Evolutionary conservation across 306 rosid genomes (phyloP).

Genomic region (Herpetospermum pedunculosum): DNA sequence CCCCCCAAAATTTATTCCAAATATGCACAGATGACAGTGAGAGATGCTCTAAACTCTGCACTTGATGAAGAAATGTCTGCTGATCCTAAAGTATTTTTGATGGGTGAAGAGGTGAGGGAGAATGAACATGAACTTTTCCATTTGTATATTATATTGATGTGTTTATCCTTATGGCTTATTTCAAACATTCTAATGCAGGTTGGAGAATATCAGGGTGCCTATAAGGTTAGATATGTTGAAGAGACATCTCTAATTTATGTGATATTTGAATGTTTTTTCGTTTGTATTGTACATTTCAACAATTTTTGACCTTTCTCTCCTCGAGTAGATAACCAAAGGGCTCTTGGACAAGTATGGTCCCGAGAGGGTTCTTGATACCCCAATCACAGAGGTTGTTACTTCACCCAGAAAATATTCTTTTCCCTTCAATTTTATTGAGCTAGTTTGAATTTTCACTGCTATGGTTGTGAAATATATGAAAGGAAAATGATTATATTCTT

Average conservation of each 20-base stretch:
- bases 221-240: constrained; percentile 50
- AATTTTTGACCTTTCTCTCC: not conserved
- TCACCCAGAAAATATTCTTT: not conserved
- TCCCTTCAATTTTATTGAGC: not conserved
- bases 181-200: constrained; percentile 42
- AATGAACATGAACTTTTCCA: not conserved
- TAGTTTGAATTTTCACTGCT: not conserved
- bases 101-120: constrained; percentile 88
- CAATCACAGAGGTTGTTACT: constrained; percentile 82
- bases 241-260: constrained; percentile 3
- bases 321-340: constrained; percentile 68
- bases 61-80: constrained; percentile 99
- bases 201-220: constrained; percentile 99
- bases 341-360: constrained; percentile 96
- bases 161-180: constrained; percentile 12
- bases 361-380: constrained; percentile 95
- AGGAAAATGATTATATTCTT: not conserved
- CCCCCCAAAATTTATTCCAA: not conserved
- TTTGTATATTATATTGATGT: not conserved
- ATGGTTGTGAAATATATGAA: not conserved
- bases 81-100: constrained; percentile 86
- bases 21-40: constrained; percentile 53
- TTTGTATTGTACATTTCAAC: not conserved
- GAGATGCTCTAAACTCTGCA: constrained; percentile 90
- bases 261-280: not conserved